Evolutionary conservation across 306 rosid genomes (phyloP).

Genomic region (Gynostemma pentaphyllum): DNA sequence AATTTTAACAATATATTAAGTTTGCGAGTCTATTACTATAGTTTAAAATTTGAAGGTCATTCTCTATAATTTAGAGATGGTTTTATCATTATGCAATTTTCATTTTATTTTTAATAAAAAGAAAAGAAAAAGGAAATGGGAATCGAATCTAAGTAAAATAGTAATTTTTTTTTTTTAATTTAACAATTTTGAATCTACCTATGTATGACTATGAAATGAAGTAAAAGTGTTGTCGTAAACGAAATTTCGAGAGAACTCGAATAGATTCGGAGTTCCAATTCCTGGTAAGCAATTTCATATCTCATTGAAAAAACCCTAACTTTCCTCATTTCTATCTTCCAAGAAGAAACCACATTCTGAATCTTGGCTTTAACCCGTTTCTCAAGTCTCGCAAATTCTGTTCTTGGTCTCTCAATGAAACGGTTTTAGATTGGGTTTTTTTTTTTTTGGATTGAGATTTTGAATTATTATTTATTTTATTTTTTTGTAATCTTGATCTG

Average conservation of each 20-base stretch:
- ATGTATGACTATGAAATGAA: too few relatives aligned
- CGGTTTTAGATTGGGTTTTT: neutral
- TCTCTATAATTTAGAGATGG: too few relatives aligned
- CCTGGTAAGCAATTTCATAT: neutral
- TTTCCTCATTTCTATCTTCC: neutral
- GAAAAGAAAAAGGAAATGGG: too few relatives aligned
- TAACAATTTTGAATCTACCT: too few relatives aligned
- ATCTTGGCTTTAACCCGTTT: neutral
- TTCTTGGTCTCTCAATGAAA: neutral
- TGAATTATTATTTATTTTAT: neutral
- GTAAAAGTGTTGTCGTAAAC: neutral
- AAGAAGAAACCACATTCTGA: neutral
- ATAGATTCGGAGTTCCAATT: neutral
- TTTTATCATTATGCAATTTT: too few relatives aligned
- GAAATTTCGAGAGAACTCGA: neutral
- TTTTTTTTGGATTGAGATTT: neutral
- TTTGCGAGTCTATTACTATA: too few relatives aligned
- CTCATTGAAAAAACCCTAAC: neutral
- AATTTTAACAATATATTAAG: too few relatives aligned
- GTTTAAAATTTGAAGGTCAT: too few relatives aligned
- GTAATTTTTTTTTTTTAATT: too few relatives aligned
- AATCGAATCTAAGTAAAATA: too few relatives aligned
- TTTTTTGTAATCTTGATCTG: conserved; percentile 1
- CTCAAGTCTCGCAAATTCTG: neutral
- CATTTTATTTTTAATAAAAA: too few relatives aligned